Evolutionary conservation across 2,329 filamentous ascomycete species (phyloP).

Genomic region (Cryphonectria nitschkei): DNA sequence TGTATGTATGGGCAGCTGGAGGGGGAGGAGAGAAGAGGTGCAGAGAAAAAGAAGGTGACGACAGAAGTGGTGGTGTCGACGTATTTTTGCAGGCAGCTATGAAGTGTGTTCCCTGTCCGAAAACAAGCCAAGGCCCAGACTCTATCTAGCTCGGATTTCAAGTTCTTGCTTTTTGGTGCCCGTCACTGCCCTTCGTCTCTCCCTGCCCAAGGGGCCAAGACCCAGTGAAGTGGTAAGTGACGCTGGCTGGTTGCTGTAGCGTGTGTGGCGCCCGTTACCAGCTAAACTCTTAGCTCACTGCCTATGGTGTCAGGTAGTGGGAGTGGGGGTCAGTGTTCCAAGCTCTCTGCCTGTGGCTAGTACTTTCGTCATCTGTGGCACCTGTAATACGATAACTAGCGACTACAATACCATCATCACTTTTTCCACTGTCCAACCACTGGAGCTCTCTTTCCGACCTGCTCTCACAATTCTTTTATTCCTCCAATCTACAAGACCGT

Average conservation of each 20-base stretch:
- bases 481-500: neutral
- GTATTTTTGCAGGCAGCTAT: conserved; percentile 11
- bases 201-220: neutral
- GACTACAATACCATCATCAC: neutral
- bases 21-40: neutral
- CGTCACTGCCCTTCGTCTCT: neutral
- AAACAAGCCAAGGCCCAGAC: neutral
- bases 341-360: neutral
- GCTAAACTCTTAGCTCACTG: neutral
- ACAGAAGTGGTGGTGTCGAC: conserved; percentile 3
- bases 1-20: neutral
- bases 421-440: neutral
- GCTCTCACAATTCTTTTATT: neutral
- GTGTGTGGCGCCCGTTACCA: neutral
- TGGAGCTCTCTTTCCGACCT: neutral
- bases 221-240: neutral
- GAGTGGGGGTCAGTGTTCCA: conserved; percentile 3
- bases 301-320: neutral
- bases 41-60: conserved; percentile 8
- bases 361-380: neutral
- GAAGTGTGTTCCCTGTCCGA: conserved; percentile 8
- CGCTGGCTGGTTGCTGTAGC: neutral
- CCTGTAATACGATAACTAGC: neutral
- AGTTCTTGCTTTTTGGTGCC: conserved; percentile 3
- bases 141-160: neutral